phyloP scores from a whole-genome alignment of 371 early-diverging fungal genomes.

The Lichtheimia ornata region DNA sequence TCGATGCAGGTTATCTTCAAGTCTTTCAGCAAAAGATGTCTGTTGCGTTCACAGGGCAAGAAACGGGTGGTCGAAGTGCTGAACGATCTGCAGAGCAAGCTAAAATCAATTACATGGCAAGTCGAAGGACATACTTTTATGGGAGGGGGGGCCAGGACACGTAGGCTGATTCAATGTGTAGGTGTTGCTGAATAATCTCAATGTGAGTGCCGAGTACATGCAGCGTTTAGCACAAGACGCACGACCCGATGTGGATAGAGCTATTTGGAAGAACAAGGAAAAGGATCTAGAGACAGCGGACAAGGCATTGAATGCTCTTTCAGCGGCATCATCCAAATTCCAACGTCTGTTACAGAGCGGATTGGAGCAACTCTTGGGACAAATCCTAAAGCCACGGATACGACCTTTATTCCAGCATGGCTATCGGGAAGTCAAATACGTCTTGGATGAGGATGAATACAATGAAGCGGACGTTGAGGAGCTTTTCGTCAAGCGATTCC shows the following conservation, averaged over 20 bases:
- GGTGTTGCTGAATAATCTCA: conserved; percentile 82
- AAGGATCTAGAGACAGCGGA: conserved; percentile 52
- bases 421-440: conserved; percentile 85
- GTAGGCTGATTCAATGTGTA: conserved; percentile 10
- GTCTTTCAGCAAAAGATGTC: conserved; percentile 64
- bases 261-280: conserved; percentile 46
- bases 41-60: conserved; percentile 52
- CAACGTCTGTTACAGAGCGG: conserved; percentile 68
- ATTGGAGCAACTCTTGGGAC: conserved; percentile 76
- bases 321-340: conserved; percentile 63
- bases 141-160: background rate
- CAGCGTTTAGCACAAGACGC: conserved; percentile 68
- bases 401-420: conserved; percentile 78
- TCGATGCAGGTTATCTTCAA: conserved; percentile 70
- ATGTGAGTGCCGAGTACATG: conserved; percentile 76
- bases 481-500: conserved; percentile 77
- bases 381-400: conserved; percentile 80
- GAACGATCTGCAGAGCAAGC: conserved; percentile 45
- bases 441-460: conserved; percentile 89
- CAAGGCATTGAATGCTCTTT: conserved; percentile 50
- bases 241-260: conserved; percentile 49
- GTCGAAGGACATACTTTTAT: background rate
- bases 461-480: conserved; percentile 79
- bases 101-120: conserved; percentile 67
- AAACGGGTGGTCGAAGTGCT: conserved; percentile 28